Evolutionary conservation across 2,329 filamentous ascomycete genomes (phyloP).

Genomic region (Alternaria viburni): DNA sequence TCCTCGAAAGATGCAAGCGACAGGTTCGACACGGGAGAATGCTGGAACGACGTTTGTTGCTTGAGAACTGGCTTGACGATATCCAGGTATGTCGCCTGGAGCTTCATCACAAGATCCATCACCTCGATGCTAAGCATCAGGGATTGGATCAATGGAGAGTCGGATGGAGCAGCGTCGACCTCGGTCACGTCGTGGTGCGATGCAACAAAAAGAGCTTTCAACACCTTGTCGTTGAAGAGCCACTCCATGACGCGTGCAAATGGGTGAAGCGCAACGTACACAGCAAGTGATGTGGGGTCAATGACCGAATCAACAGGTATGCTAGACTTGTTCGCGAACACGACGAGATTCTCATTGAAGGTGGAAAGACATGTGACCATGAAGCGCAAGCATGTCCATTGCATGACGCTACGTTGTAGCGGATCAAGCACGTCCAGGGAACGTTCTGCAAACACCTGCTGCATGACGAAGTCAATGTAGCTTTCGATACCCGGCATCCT

Average conservation of each 20-base stretch:
- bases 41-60: conserved; percentile 65
- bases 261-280: conserved; percentile 87
- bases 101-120: conserved; percentile 79
- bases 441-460: conserved; percentile 74
- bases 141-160: conserved; percentile 81
- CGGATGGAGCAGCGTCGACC: conserved; percentile 73
- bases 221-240: conserved; percentile 92
- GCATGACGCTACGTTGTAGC: conserved; percentile 74
- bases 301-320: conserved; percentile 78
- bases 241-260: conserved; percentile 97
- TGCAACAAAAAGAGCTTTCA: conserved; percentile 77
- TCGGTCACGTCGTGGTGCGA: conserved; percentile 78
- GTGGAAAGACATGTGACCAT: conserved; percentile 77
- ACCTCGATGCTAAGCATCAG: conserved; percentile 83
- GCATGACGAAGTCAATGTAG: conserved; percentile 90
- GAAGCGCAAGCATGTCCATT: conserved; percentile 83
- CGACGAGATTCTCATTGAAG: conserved; percentile 93
- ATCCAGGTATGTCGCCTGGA: conserved; percentile 90
- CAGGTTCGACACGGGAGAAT: conserved; percentile 71
- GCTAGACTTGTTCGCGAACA: conserved; percentile 80
- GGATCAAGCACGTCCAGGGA: conserved; percentile 67
- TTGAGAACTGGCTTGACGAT: conserved; percentile 82
- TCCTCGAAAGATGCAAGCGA: conserved; percentile 92
- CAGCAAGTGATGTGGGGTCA: conserved; percentile 73
- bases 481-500: conserved; percentile 87